These are phyloP conservation scores for Pseudogymnoascus sp. DNA, from an alignment of 2,329 filamentous ascomycete genomes.

Conservation along the genomic window DNA sequence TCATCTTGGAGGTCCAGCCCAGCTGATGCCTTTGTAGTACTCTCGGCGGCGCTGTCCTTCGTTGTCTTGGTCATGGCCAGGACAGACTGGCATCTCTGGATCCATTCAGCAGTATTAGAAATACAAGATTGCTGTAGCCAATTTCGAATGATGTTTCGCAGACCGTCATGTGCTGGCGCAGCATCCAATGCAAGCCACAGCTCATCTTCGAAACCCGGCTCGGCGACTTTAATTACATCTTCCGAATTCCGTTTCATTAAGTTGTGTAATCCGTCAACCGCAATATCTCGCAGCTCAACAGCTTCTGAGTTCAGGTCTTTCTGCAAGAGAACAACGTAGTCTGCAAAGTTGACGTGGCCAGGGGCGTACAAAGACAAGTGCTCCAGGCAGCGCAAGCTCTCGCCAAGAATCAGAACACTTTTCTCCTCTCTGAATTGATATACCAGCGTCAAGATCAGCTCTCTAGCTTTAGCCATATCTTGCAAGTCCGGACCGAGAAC, in stretches of 20 bases:
- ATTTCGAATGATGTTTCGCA: constrained; percentile 81
- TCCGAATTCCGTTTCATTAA: constrained; percentile 88
- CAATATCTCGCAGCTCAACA: constrained; percentile 64
- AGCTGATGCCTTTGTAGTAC: constrained; percentile 39
- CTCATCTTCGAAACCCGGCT: constrained; percentile 76
- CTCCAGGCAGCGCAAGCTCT: constrained; percentile 75
- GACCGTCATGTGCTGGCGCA: constrained; percentile 64
- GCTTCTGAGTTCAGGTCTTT: constrained; percentile 64
- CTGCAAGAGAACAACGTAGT: constrained; percentile 78
- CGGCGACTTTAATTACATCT: constrained; percentile 69
- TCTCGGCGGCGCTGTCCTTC: constrained; percentile 40
- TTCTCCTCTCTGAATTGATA: constrained; percentile 73
- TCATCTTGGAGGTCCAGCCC: constrained; percentile 85
- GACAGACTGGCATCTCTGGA: constrained; percentile 79
- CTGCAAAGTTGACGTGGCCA: constrained; percentile 71
- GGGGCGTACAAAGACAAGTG: constrained; percentile 89
- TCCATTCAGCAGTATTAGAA: constrained; percentile 72
- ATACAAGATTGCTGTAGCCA: constrained; percentile 90
- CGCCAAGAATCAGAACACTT: constrained; percentile 60
- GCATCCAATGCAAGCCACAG: constrained; percentile 85
- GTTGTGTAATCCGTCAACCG: constrained; percentile 83
- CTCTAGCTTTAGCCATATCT: constrained; percentile 82
- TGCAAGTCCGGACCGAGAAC: constrained; percentile 92
- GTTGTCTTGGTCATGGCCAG: constrained; percentile 78
- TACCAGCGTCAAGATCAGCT: constrained; percentile 82